Conservation (phyloP, 768 basidiomycete species). For the Lentinula aciculospora region DNA sequence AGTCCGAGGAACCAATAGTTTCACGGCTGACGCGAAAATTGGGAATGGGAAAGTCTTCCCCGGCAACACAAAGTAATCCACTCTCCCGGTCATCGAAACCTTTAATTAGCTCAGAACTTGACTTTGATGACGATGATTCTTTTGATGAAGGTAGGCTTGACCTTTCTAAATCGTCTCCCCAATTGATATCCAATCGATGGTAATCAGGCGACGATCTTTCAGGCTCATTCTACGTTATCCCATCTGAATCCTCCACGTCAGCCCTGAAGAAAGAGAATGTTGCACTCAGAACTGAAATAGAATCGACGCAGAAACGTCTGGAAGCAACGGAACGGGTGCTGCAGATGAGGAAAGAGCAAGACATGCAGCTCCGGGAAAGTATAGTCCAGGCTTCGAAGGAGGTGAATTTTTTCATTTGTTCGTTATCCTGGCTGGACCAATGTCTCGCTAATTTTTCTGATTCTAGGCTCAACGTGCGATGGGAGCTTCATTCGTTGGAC, state of each 20-base stretch:
- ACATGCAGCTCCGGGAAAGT: constrained; percentile 72
- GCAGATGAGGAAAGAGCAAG: constrained; percentile 72
- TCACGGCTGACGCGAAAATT: constrained; percentile 50
- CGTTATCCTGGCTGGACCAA: not conserved
- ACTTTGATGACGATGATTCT: constrained; percentile 59
- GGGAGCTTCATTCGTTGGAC: constrained; percentile 59
- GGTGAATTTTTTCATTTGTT: constrained; percentile 18
- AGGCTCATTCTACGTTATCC: constrained; percentile 75
- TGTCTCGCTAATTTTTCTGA: not conserved
- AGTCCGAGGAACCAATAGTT: constrained; percentile 59
- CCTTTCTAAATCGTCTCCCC: not conserved
- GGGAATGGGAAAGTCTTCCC: constrained; percentile 29
- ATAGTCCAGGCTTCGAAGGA: constrained; percentile 70
- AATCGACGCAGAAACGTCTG: constrained; percentile 50
- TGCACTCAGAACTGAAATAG: constrained; percentile 55
- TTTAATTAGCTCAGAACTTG: constrained; percentile 17
- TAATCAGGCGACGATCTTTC: constrained; percentile 59
- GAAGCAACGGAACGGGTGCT: constrained; percentile 57
- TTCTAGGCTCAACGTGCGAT: constrained; percentile 74
- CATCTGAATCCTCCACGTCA: constrained; percentile 46
- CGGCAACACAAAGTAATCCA: constrained; percentile 9
- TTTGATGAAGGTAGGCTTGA: constrained; percentile 54
- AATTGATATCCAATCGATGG: constrained; percentile 4
- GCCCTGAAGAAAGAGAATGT: constrained; percentile 64
- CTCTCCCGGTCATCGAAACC: constrained; percentile 13